phyloP scores from a whole-genome alignment of 2,329 filamentous ascomycete genomes.

The Myriosclerotinia curreyana region DNA sequence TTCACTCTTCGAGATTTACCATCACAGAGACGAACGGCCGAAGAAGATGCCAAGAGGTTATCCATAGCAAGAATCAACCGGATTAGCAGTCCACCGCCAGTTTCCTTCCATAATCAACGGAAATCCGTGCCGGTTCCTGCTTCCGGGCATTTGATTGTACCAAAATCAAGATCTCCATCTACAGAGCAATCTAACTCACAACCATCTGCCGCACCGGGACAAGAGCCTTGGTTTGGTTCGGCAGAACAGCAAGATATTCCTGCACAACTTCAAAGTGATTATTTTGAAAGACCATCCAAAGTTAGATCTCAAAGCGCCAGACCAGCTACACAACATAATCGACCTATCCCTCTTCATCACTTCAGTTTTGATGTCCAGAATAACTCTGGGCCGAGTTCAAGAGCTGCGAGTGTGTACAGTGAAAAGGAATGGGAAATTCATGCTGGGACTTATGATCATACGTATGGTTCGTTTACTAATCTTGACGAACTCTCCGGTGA shows the following conservation, averaged over 20 bases:
- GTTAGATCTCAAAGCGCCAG: slow-evolving; percentile 14
- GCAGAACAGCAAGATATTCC: neutral
- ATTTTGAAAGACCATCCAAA: neutral
- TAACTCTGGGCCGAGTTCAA: slow-evolving; percentile 10
- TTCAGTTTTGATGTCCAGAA: slow-evolving; percentile 19
- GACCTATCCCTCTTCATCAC: slow-evolving; percentile 19
- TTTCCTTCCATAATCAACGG: slow-evolving; percentile 27
- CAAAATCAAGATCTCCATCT: neutral
- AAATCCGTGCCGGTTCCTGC: slow-evolving; percentile 10
- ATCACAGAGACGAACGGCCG: slow-evolving; percentile 16
- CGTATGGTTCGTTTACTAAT: slow-evolving; percentile 27
- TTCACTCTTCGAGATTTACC: slow-evolving; percentile 23
- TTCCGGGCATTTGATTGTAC: neutral
- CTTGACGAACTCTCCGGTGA: neutral
- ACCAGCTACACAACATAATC: slow-evolving; percentile 16
- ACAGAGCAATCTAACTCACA: neutral
- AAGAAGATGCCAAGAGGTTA: slow-evolving; percentile 18
- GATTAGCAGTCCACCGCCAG: slow-evolving; percentile 14
- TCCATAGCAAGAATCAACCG: slow-evolving; percentile 17
- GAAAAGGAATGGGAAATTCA: slow-evolving; percentile 22
- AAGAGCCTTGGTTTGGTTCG: slow-evolving; percentile 12
- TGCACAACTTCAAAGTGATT: neutral
- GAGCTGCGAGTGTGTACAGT: slow-evolving; percentile 9
- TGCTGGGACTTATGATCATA: slow-evolving; percentile 29
- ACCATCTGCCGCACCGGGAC: neutral